Base-by-base conservation (phyloP, 495 filamentous ascomycete species). In the Lophiotrema nucula region DNA sequence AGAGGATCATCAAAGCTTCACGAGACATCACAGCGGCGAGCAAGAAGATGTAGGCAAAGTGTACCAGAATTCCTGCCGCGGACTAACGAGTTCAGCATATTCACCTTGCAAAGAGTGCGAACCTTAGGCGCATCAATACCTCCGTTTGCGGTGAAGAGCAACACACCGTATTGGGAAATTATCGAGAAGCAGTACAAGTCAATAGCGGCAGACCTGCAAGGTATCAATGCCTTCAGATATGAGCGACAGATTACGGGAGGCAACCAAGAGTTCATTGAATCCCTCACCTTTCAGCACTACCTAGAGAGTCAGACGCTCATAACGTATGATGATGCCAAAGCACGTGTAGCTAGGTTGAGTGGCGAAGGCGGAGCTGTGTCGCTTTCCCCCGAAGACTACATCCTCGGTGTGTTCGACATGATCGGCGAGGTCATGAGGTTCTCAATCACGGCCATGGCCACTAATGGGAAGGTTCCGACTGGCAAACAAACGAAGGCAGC, bases 361-460 rank as follows among this genome's bases (percentile, higher is more conserved):
- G 57, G 25, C 10, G 65, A 61, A 1, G 62, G 53, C 13, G 52
- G 41, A 0, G 45, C 64, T 0, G 76, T 96, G 37, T 65, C 72
- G 13, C 69, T 89, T n/a, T 88, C 88, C 3, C 78, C 82, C 23
- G 84, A 92, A 8, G 93, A 98, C 70, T 97, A 96, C 68, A 64
- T 96, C 23, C 86, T 95, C 57, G 93, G 95, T 4, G 74, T 98
- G 6, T 96, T 96, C 63, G 93, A 98, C 71, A 77, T 97, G 45
- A 87, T 88, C 0, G 93, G 93, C 10, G 93, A 98, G 72, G 79
- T 97, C 74, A 98, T 98, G 93, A 80, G 90, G 25, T 97, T 95
- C 72, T 90, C 89, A 0, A 92, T 96, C 27, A 89, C 88, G 15
- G 79, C 81, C 18, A 87, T 89, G 65, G 88, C 88, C 0, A 83